phyloP scores from a whole-genome alignment of 176 grass and related monocot genomes.

The Urochloa ruziziensis region DNA sequence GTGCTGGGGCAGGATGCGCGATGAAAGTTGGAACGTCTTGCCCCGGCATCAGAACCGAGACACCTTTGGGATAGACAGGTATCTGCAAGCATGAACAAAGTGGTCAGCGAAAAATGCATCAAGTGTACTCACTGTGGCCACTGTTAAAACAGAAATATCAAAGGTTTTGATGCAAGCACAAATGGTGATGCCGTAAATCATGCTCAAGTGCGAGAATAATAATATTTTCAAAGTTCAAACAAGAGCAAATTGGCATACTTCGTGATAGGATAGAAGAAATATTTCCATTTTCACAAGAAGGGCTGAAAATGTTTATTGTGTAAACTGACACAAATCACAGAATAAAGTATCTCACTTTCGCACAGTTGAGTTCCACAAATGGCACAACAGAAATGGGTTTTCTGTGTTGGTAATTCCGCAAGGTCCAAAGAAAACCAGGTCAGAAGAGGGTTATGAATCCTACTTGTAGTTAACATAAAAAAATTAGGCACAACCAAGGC shows the following conservation, averaged over 20 bases:
- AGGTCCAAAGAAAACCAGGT: not conserved
- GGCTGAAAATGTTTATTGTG: not conserved
- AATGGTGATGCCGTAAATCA: not conserved
- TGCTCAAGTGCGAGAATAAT: not conserved
- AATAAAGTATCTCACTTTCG: not conserved
- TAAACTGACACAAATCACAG: not conserved
- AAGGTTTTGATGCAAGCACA: not conserved
- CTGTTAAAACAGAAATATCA: not conserved
- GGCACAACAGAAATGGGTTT: not conserved
- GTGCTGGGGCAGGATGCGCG: constrained; percentile 63
- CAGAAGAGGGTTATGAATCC: not conserved
- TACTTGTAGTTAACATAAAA: not conserved
- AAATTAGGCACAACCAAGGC: not conserved
- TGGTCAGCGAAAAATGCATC: not conserved
- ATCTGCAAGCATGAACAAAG: constrained; percentile 49
- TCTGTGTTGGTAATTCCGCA: not conserved
- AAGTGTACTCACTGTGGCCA: not conserved
- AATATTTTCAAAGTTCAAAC: not conserved
- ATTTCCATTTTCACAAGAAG: not conserved
- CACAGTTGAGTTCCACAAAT: not conserved
- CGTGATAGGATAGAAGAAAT: not conserved
- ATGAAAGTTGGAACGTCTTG: constrained; percentile 81
- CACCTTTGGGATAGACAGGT: constrained; percentile 78
- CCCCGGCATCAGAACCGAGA: constrained; percentile 93
- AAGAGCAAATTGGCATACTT: not conserved